A percentile compares a stretch with the other conserved stretches of the same genome.
Conservation (phyloP, 2,329 filamentous ascomycete genomes). For the Orbilia brochopaga region DNA sequence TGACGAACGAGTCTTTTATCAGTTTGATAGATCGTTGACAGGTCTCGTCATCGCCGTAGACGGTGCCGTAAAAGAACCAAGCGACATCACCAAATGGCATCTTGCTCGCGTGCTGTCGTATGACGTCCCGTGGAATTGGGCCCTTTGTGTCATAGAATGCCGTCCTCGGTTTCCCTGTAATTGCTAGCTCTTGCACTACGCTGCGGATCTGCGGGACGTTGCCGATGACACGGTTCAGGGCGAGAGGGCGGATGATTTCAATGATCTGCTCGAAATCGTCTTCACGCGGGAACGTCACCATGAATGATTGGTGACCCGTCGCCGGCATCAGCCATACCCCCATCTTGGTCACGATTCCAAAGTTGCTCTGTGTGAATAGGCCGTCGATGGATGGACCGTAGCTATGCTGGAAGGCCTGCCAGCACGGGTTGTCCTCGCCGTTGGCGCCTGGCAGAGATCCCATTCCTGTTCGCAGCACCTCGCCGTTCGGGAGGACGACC, state of each 20-base stretch:
- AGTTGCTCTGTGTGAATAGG: slow-evolving; percentile 63
- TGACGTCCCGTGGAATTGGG: slow-evolving; percentile 56
- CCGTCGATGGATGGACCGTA: slow-evolving; percentile 60
- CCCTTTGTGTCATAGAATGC: slow-evolving; percentile 54
- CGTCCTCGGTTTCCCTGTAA: slow-evolving; percentile 57
- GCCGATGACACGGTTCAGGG: slow-evolving; percentile 58
- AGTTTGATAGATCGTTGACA: slow-evolving; percentile 55
- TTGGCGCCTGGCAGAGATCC: slow-evolving; percentile 60
- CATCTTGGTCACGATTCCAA: slow-evolving; percentile 65
- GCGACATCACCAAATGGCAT: slow-evolving; percentile 53
- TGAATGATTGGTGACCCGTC: slow-evolving; percentile 59
- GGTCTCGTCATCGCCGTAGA: slow-evolving; percentile 56
- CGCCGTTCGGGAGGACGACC: slow-evolving; percentile 61
- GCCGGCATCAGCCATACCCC: slow-evolving; percentile 65
- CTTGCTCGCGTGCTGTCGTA: slow-evolving; percentile 53
- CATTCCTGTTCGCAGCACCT: slow-evolving; percentile 61
- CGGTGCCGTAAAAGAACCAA: slow-evolving; percentile 49
- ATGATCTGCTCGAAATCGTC: slow-evolving; percentile 62
- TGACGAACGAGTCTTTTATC: slow-evolving; percentile 60
- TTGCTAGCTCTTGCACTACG: slow-evolving; percentile 56
- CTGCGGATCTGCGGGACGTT: slow-evolving; percentile 56
- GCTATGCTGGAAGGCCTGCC: slow-evolving; percentile 60
- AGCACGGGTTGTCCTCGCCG: slow-evolving; percentile 58
- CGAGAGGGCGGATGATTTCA: slow-evolving; percentile 62
- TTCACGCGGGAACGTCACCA: slow-evolving; percentile 61